Conservation (phyloP, 352 stramenopile species). For the Pythium aquatile region DNA sequence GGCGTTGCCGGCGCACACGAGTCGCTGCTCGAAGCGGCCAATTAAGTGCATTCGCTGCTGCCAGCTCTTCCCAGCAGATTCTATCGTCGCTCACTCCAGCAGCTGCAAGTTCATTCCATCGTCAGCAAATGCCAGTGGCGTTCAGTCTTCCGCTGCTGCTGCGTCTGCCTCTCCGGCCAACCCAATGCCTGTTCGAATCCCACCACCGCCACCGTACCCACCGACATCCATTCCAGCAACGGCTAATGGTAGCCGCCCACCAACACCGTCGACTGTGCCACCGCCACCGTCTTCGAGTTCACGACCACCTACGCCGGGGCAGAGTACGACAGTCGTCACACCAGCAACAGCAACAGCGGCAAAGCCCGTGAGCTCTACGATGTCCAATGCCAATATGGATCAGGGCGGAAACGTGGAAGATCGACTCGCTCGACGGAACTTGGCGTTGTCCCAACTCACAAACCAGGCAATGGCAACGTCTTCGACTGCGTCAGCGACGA, state of each 20-base stretch:
- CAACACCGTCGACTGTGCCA: not conserved
- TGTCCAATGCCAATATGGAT: not conserved
- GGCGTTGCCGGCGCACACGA: constrained; percentile 42
- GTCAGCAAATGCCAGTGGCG: not conserved
- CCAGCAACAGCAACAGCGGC: not conserved
- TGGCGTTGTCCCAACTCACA: constrained; percentile 63
- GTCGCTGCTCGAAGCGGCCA: constrained; percentile 64
- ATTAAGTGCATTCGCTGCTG: constrained; percentile 86
- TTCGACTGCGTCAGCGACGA: not conserved
- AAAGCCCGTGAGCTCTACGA: not conserved
- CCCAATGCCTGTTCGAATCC: constrained; percentile 31
- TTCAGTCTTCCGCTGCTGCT: not conserved
- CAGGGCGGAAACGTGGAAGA: constrained; percentile 29
- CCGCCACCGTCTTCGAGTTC: not conserved
- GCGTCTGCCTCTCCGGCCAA: not conserved
- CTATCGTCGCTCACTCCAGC: constrained; percentile 70
- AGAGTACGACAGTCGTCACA: not conserved
- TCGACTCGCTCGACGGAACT: constrained; percentile 47
- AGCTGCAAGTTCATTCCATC: constrained; percentile 58
- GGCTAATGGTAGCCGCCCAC: not conserved
- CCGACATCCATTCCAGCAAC: constrained; percentile 24
- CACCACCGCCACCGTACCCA: constrained; percentile 48
- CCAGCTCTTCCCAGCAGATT: constrained; percentile 69
- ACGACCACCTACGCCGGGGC: not conserved
- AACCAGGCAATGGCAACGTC: constrained; percentile 19